phyloP scores from a whole-genome alignment of 306 rosid genomes.

The Casuarina cunninghamiana region DNA sequence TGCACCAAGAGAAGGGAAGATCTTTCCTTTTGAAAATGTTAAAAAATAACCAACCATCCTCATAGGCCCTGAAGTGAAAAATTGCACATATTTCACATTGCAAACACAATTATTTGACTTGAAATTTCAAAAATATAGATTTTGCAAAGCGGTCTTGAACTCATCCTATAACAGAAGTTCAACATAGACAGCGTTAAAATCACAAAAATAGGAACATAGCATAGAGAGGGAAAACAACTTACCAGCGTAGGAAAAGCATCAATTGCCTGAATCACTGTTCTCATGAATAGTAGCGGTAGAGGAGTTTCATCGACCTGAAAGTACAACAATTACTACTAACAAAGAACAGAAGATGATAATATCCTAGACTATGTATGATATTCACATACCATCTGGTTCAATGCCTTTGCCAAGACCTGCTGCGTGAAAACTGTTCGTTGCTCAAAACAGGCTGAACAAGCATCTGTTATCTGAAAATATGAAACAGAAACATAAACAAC shows the following conservation, averaged over 20 bases:
- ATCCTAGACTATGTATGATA: background rate
- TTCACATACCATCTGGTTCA: slow-evolving; percentile 79
- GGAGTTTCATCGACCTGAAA: slow-evolving; percentile 95
- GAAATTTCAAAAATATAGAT: background rate
- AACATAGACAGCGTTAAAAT: background rate
- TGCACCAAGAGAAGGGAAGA: background rate
- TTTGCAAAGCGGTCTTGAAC: background rate
- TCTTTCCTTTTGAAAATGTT: background rate
- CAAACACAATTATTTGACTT: background rate
- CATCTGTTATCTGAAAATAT: slow-evolving; percentile 83
- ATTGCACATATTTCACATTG: background rate
- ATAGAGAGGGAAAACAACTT: slow-evolving; percentile 19
- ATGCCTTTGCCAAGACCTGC: slow-evolving; percentile 96
- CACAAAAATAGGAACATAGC: background rate
- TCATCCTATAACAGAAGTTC: background rate
- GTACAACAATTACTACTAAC: slow-evolving; percentile 15
- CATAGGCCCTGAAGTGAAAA: background rate
- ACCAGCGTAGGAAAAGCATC: slow-evolving; percentile 97
- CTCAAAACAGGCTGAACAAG: slow-evolving; percentile 98
- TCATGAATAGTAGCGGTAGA: slow-evolving; percentile 95
- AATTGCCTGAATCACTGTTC: slow-evolving; percentile 96
- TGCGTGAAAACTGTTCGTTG: slow-evolving; percentile 97
- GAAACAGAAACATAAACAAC: slow-evolving; percentile 32
- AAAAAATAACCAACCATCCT: background rate
- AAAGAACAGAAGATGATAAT: slow-evolving; percentile 2